Evolutionary conservation across 1,284 basidiomycete species (phyloP).

Genomic region (Anthracocystis setariae): DNA sequence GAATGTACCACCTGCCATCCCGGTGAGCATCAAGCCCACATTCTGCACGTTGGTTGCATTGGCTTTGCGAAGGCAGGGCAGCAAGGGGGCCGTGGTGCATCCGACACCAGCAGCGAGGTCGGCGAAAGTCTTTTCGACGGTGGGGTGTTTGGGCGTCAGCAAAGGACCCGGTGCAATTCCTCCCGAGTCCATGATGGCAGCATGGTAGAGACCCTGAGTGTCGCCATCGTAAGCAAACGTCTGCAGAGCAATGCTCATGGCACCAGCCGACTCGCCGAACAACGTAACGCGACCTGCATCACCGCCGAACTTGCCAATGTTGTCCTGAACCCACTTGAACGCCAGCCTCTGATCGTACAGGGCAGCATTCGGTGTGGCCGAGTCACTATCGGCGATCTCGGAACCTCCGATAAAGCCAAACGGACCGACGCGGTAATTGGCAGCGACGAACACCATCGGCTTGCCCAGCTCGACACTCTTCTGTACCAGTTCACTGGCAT

Average conservation of each 20-base stretch:
- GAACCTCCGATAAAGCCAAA: slow-evolving; percentile 48
- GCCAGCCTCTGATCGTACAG: slow-evolving; percentile 52
- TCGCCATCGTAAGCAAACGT: slow-evolving; percentile 41
- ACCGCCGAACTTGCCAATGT: slow-evolving; percentile 53
- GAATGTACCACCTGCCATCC: slow-evolving; percentile 12
- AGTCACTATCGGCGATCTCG: slow-evolving; percentile 20
- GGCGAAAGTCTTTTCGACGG: slow-evolving; percentile 26
- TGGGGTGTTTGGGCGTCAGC: slow-evolving; percentile 32
- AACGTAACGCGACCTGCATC: slow-evolving; percentile 44
- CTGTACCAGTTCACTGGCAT: slow-evolving; percentile 47
- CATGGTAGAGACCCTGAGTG: slow-evolving; percentile 38
- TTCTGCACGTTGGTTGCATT: slow-evolving; percentile 25
- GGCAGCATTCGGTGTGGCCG: slow-evolving; percentile 41
- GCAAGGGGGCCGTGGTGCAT: slow-evolving; percentile 17
- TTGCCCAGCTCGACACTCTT: slow-evolving; percentile 32
- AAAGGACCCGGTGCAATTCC: slow-evolving; percentile 25
- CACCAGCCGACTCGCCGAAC: slow-evolving; percentile 50
- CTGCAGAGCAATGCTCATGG: slow-evolving; percentile 36
- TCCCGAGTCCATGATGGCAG: slow-evolving; percentile 53
- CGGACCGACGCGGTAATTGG: slow-evolving; percentile 50
- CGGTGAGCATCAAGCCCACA: slow-evolving; percentile 7
- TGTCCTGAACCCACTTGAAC: slow-evolving; percentile 47
- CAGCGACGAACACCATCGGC: slow-evolving; percentile 48
- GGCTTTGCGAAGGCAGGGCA: slow-evolving; percentile 32
- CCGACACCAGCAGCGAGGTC: slow-evolving; percentile 24